phyloP scores from a whole-genome alignment of 495 filamentous ascomycete species.

The Articulospora tetracladia region DNA sequence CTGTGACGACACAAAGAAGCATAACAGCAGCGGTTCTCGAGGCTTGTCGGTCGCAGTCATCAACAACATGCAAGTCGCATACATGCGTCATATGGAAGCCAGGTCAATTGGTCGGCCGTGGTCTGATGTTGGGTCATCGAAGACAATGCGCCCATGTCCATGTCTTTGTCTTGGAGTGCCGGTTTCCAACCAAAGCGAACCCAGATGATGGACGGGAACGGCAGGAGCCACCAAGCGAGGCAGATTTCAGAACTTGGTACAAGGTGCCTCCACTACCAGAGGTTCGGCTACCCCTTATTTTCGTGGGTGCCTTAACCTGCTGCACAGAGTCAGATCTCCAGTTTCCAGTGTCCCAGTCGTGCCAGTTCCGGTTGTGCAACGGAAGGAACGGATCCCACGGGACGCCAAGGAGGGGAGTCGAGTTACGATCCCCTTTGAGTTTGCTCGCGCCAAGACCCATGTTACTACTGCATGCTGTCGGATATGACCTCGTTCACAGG shows the following conservation, averaged over 20 bases:
- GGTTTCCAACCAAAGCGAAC: background rate
- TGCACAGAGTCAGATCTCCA: background rate
- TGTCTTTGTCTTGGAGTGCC: background rate
- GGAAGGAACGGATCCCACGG: background rate
- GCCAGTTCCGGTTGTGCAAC: background rate
- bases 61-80: constrained; percentile 2
- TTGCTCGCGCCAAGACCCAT: background rate
- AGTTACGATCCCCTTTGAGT: background rate
- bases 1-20: constrained; percentile 7
- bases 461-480: constrained; percentile 15
- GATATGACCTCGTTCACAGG: constrained; percentile 11
- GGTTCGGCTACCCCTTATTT: constrained; percentile 11
- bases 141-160: constrained; percentile 1
- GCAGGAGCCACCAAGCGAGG: constrained; percentile 16
- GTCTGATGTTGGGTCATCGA: constrained; percentile 6
- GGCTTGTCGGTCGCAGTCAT: constrained; percentile 7
- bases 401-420: background rate
- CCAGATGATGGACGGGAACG: constrained; percentile 8
- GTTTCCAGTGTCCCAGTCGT: too few species aligned
- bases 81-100: constrained; percentile 9
- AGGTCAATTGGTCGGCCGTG: background rate
- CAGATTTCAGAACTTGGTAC: constrained; percentile 9
- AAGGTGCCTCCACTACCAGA: constrained; percentile 3
- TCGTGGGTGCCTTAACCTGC: too few species aligned
- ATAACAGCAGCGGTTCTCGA: background rate